Percentiles rank a stretch among this genome's conserved stretches.
These are phyloP conservation scores for Pythium volutum DNA, from an alignment of 352 stramenopile species.

Conservation along the genomic window DNA sequence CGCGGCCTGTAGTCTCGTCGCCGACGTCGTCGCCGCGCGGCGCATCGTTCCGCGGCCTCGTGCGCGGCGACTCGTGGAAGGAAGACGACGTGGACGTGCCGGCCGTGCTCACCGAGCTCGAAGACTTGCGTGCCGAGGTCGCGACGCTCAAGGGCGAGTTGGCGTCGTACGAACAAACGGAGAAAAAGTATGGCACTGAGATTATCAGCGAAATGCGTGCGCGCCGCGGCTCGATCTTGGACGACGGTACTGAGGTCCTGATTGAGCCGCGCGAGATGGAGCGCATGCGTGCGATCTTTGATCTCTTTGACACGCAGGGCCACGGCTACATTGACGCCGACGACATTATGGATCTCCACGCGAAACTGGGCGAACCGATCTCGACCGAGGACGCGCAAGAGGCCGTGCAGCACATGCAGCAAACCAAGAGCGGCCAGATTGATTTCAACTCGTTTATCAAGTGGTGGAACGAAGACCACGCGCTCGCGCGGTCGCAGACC, in stretches of 20 bases:
- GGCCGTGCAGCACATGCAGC: constrained; percentile 71
- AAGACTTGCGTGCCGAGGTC: constrained; percentile 74
- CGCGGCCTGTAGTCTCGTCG: constrained; percentile 64
- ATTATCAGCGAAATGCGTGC: constrained; percentile 45
- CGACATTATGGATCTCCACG: constrained; percentile 76
- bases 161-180: constrained; percentile 70
- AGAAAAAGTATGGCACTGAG: constrained; percentile 71
- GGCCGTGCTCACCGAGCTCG: constrained; percentile 59
- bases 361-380: constrained; percentile 81
- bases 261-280: constrained; percentile 83
- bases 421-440: constrained; percentile 51
- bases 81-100: constrained; percentile 74
- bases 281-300: constrained; percentile 83
- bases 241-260: constrained; percentile 75
- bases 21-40: constrained; percentile 55
- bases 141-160: constrained; percentile 67
- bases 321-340: constrained; percentile 78
- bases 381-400: constrained; percentile 68
- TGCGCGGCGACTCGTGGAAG: constrained; percentile 72
- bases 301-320: constrained; percentile 78
- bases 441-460: constrained; percentile 89
- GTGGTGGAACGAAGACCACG: constrained; percentile 87
- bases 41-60: constrained; percentile 28
- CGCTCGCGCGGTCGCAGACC: constrained; percentile 47
- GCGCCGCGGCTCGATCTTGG: constrained; percentile 65